Evolutionary conservation across 2,329 filamentous ascomycete genomes (phyloP).

Genomic region (Arthrinium phaeospermum): DNA sequence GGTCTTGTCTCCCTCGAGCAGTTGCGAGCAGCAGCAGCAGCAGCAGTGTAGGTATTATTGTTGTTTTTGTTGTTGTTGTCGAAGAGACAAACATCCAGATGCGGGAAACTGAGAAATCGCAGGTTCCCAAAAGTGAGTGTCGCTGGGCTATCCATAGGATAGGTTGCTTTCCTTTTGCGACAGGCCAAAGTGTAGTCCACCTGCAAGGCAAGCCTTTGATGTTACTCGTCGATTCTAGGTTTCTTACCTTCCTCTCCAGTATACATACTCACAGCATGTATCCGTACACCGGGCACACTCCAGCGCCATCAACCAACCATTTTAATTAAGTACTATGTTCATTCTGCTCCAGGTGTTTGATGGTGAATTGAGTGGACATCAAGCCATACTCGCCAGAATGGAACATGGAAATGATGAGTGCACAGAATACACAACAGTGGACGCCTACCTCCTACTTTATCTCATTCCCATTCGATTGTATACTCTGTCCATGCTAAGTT

Average conservation of each 20-base stretch:
- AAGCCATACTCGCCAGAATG: too few relatives aligned
- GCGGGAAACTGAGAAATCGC: not conserved
- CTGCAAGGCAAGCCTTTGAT: not conserved
- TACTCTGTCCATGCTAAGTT: not conserved
- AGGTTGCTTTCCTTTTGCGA: not conserved
- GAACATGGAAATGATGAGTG: too few relatives aligned
- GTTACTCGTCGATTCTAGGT: not conserved
- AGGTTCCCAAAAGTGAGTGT: not conserved
- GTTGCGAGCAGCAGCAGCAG: not conserved
- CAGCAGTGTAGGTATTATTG: not conserved
- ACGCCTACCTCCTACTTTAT: not conserved
- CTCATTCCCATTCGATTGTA: not conserved
- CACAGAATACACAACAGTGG: too few relatives aligned
- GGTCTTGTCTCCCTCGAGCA: not conserved
- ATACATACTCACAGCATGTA: too few relatives aligned
- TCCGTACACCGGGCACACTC: not conserved
- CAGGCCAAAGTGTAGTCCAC: not conserved
- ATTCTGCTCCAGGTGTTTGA: not conserved
- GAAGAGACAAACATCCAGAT: not conserved
- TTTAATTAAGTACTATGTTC: not conserved
- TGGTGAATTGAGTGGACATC: too few relatives aligned
- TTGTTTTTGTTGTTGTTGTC: constrained; percentile 10
- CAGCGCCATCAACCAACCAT: not conserved
- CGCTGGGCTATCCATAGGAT: not conserved
- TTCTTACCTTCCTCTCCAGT: not conserved